Evolutionary conservation across 2,329 filamentous ascomycete species (phyloP).

Genomic region (Penicillium polonicum): DNA sequence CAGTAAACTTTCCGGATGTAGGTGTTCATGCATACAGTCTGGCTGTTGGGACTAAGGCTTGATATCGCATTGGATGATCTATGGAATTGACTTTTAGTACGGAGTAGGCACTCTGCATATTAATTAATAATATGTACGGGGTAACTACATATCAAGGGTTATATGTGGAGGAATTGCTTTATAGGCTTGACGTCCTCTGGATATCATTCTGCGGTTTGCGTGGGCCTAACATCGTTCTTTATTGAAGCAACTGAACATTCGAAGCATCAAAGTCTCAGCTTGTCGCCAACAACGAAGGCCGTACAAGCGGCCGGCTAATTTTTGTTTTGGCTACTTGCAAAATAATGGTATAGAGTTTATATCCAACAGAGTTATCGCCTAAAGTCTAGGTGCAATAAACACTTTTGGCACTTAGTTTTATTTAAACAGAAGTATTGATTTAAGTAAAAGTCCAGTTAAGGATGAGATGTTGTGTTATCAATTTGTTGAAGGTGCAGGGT

Average conservation of each 20-base stretch:
- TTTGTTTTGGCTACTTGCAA: background rate
- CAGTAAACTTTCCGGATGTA: background rate
- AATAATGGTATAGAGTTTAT: background rate
- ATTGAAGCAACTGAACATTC: background rate
- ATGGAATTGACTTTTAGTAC: constrained; percentile 3
- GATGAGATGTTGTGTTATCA: no score
- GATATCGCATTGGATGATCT: background rate
- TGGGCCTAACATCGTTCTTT: background rate
- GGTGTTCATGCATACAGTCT: constrained; percentile 1
- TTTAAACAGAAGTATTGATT: no score
- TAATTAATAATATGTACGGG: background rate
- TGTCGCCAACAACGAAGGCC: background rate
- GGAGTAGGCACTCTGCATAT: background rate
- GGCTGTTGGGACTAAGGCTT: background rate
- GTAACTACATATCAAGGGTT: background rate
- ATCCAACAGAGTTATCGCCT: background rate
- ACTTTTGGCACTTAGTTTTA: background rate
- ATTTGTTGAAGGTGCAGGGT: background rate
- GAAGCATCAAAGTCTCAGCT: background rate
- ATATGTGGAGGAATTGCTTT: background rate
- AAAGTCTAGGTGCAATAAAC: background rate
- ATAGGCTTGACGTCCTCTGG: background rate
- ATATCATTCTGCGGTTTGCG: background rate
- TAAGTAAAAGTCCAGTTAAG: background rate
- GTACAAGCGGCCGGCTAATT: no score